A percentile compares a stretch with the other conserved stretches of the same genome.
Evolutionary conservation across 2,329 filamentous ascomycete species (phyloP).

Genomic region (Neophaeococcomyces aloes): DNA sequence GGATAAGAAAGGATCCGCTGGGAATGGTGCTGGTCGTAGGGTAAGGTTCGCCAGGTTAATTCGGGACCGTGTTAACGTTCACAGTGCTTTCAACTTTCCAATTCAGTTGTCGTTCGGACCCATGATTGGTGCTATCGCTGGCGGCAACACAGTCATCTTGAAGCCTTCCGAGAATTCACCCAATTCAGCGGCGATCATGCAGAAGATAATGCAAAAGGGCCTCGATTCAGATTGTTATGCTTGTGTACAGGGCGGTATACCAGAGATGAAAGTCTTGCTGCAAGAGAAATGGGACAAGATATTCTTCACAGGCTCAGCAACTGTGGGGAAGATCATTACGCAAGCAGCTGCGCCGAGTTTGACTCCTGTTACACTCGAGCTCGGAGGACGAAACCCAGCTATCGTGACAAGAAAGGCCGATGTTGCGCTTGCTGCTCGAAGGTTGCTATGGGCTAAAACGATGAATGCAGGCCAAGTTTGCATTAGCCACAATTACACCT

Average conservation of each 20-base stretch:
- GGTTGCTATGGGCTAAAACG: conserved; percentile 81
- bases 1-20: conserved; percentile 76
- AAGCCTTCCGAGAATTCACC: conserved; percentile 85
- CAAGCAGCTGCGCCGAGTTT: conserved; percentile 82
- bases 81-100: conserved; percentile 81
- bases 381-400: conserved; percentile 85
- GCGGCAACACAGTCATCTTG: conserved; percentile 77
- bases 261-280: conserved; percentile 71
- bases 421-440: conserved; percentile 65
- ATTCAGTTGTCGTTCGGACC: conserved; percentile 69
- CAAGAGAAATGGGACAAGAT: conserved; percentile 96
- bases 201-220: conserved; percentile 62
- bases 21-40: conserved; percentile 78
- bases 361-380: conserved; percentile 79
- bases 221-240: conserved; percentile 69
- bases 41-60: too few species aligned
- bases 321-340: conserved; percentile 74
- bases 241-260: conserved; percentile 68
- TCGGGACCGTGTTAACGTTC: conserved; percentile 4
- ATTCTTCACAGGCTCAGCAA: conserved; percentile 77
- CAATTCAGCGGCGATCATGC: conserved; percentile 63
- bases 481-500: conserved; percentile 82
- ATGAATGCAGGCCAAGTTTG: conserved; percentile 85
- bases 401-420: conserved; percentile 80
- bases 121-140: conserved; percentile 79